Percentiles rank a stretch among this genome's conserved stretches.
phyloP scores from a whole-genome alignment of 768 basidiomycete genomes.

The Neoboletus magnificus region DNA sequence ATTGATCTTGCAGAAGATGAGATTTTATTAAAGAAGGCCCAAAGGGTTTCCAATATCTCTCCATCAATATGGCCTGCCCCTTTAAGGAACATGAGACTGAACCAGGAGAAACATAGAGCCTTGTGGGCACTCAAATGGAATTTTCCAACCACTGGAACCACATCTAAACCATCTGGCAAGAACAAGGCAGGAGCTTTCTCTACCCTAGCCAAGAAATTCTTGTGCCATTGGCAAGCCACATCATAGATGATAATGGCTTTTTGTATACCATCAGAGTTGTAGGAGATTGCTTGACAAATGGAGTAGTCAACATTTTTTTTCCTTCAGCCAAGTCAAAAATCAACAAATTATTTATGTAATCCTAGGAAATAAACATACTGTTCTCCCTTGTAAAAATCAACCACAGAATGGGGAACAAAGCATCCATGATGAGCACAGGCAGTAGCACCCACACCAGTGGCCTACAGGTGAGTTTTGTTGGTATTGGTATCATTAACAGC shows the following conservation, averaged over 20 bases:
- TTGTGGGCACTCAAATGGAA: slow-evolving; percentile 34
- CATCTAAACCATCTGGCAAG: background rate
- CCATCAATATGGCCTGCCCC: slow-evolving; percentile 31
- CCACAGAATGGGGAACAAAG: slow-evolving; percentile 28
- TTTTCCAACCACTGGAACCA: slow-evolving; percentile 22
- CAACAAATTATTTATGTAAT: too few relatives aligned
- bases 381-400: slow-evolving; percentile 33
- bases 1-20: slow-evolving; percentile 23
- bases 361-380: background rate
- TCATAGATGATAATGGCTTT: slow-evolving; percentile 26
- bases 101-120: slow-evolving; percentile 8
- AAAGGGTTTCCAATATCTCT: slow-evolving; percentile 35
- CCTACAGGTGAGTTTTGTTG: background rate
- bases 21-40: slow-evolving; percentile 29
- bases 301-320: slow-evolving; percentile 31
- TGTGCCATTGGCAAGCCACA: slow-evolving; percentile 27
- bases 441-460: background rate
- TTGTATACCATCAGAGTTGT: background rate
- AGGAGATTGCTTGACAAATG: slow-evolving; percentile 18
- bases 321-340: background rate
- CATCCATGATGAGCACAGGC: background rate
- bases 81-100: slow-evolving; percentile 11
- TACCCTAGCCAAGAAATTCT: too few relatives aligned
- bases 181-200: background rate
- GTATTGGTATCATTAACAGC: slow-evolving; percentile 2